Evolutionary conservation across 1,284 basidiomycete species (phyloP), one percentile per base, ranked within the genome.

Genomic region (Puccinia horiana): DNA sequence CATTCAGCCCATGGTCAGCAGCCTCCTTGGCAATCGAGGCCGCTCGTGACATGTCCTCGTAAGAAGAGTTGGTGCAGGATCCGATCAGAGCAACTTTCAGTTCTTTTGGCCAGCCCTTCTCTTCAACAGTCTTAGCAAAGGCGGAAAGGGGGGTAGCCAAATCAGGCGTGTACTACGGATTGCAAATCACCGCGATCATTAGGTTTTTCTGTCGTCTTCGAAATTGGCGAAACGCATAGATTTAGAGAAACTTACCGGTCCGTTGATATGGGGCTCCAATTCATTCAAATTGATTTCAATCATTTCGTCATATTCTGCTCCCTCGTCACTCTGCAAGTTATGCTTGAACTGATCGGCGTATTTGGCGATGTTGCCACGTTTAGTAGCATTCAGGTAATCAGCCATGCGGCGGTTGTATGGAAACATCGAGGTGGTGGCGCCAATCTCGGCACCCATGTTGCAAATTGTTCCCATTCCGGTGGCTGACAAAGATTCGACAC

Each of bases 371-470:
- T 93, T 91, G 67, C 89, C 87, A 85, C 96, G 95, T 87, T 93
- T 94, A 85, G 97, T 99, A 67, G 96, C 95, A 84, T 93, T 91
- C 83, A 99, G 90, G 90, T 98, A 99, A 88, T 92, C 91, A 86
- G 88, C 90, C 96, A 98, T 98, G 86, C 95, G 94, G 85, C 90
- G 88, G 90, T 98, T 99, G 92, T 93, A 99, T 85, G 97, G 97
- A 94, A 99, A 99, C 86, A 98, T 89, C 26, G 96, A 98, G 76
- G 97, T 98, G 63, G 96, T 99, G 75, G 96, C 96, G 88, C 97
- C 96, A 86, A 99, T 98, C 89, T 99, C 96, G 86, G 97, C 97
- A 91, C 97, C 97, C 96, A 98, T 99, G 92, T 98, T 99, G 89
- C 96, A 98, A 86, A 97, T 95, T 76, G 96, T 99, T 83, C 94